A percentile compares a stretch with the other conserved stretches of the same genome.
These are phyloP conservation scores for Penicillium sp. DNA, from an alignment of 2,329 filamentous ascomycete genomes.

Conservation along the genomic window DNA sequence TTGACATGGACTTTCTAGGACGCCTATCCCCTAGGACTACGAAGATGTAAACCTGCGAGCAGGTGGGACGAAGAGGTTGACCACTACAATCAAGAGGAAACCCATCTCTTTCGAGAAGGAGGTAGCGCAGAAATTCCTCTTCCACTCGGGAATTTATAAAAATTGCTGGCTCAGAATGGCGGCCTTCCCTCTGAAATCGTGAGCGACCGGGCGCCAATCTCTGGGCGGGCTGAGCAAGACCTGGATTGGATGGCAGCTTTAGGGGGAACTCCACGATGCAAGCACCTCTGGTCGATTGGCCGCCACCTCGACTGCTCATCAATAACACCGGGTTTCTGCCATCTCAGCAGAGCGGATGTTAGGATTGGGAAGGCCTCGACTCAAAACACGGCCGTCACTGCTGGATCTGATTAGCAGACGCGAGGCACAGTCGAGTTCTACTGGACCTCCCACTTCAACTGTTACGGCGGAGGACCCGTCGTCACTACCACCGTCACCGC, in stretches of 20 bases:
- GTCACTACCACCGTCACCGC: conserved; percentile 39
- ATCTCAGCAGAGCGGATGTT: conserved; percentile 52
- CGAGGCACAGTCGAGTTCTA: conserved; percentile 13
- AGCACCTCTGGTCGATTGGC: conserved; percentile 7
- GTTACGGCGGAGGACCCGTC: conserved; percentile 28
- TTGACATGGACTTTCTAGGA: background rate
- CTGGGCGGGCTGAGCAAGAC: conserved; percentile 15
- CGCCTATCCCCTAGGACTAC: too few species aligned
- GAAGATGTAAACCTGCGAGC: background rate
- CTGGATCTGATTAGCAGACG: conserved; percentile 59
- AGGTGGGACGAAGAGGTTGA: background rate
- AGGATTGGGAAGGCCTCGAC: conserved; percentile 59
- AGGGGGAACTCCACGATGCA: conserved; percentile 27
- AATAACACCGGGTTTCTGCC: background rate
- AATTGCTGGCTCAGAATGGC: background rate
- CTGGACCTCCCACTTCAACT: conserved; percentile 48
- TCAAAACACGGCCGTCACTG: conserved; percentile 64
- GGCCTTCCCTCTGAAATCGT: background rate
- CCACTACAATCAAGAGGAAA: background rate
- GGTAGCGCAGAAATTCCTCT: too few species aligned
- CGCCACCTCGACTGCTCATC: conserved; percentile 2
- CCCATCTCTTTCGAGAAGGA: background rate
- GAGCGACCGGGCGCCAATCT: conserved; percentile 23
- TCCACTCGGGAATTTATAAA: background rate
- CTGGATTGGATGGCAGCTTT: conserved; percentile 30